Conservation (phyloP, 768 basidiomycete genomes). For the Tubosaeta sp. region DNA sequence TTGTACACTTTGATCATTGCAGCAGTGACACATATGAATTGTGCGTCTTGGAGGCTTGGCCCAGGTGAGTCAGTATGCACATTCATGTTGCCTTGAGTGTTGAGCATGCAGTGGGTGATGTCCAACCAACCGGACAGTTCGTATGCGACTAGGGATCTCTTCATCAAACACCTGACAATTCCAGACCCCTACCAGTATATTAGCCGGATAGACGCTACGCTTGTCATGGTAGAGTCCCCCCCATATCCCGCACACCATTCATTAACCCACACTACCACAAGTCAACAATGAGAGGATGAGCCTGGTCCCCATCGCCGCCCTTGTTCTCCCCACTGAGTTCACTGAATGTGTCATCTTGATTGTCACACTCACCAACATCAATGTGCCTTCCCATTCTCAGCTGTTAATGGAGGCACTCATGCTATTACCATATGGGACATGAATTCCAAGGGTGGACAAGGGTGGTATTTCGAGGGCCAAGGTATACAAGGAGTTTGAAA, state of each 20-base stretch:
- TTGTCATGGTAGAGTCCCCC: conserved; percentile 32
- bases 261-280: no score
- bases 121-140: conserved; percentile 47
- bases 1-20: conserved; percentile 40
- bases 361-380: conserved; percentile 45
- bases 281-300: conserved; percentile 60
- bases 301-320: conserved; percentile 49
- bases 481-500: conserved; percentile 48
- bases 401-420: conserved; percentile 48
- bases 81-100: neutral
- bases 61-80: conserved; percentile 32
- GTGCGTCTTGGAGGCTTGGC: conserved; percentile 49
- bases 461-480: conserved; percentile 45
- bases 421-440: conserved; percentile 43
- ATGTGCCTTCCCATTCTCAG: conserved; percentile 51
- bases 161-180: conserved; percentile 43
- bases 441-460: conserved; percentile 51
- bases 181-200: conserved; percentile 42
- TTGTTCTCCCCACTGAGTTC: conserved; percentile 46
- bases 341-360: conserved; percentile 37
- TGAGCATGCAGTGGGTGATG: conserved; percentile 16
- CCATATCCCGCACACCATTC: no score
- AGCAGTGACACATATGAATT: conserved; percentile 44
- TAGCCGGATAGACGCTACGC: conserved; percentile 53
- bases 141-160: conserved; percentile 54